These are phyloP conservation scores for Fusarium pseudoanthophilum DNA, from an alignment of 2,329 filamentous ascomycete species.

Conservation along the genomic window DNA sequence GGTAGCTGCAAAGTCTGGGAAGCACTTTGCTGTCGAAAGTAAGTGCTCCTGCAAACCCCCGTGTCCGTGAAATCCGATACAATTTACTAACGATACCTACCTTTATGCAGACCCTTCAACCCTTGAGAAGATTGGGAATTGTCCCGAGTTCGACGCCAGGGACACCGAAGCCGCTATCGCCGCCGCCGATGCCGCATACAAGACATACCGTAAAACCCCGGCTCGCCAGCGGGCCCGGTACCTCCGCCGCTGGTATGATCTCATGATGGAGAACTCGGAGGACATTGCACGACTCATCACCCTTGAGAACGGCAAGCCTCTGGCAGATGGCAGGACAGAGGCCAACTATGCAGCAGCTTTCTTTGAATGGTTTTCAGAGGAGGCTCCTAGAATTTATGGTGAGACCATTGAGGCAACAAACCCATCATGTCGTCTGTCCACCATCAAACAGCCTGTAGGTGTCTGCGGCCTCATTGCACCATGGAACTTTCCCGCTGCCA, in stretches of 20 bases:
- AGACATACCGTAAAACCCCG: conserved; percentile 68
- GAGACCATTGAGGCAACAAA: conserved; percentile 66
- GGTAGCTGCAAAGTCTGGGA: conserved; percentile 75
- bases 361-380: conserved; percentile 73
- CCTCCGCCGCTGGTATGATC: conserved; percentile 72
- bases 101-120: conserved; percentile 72
- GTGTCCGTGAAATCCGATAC: background rate
- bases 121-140: conserved; percentile 73
- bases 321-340: conserved; percentile 69
- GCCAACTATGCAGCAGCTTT: conserved; percentile 68
- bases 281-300: conserved; percentile 76
- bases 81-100: conserved; percentile 20
- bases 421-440: conserved; percentile 63
- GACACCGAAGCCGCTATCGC: conserved; percentile 78
- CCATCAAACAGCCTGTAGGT: conserved; percentile 49
- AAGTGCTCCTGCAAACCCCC: conserved; percentile 35
- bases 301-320: conserved; percentile 77
- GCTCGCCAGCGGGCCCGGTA: conserved; percentile 69
- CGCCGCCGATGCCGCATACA: conserved; percentile 69
- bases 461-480: conserved; percentile 51
- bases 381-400: conserved; percentile 63
- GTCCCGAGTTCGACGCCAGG: conserved; percentile 75
- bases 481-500: conserved; percentile 69
- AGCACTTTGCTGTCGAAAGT: conserved; percentile 79
- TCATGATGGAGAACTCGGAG: conserved; percentile 73